Evolutionary conservation across 2,329 filamentous ascomycete genomes (phyloP), one percentile per base, ranked within the genome.

Genomic region (Metarhizium sp.): DNA sequence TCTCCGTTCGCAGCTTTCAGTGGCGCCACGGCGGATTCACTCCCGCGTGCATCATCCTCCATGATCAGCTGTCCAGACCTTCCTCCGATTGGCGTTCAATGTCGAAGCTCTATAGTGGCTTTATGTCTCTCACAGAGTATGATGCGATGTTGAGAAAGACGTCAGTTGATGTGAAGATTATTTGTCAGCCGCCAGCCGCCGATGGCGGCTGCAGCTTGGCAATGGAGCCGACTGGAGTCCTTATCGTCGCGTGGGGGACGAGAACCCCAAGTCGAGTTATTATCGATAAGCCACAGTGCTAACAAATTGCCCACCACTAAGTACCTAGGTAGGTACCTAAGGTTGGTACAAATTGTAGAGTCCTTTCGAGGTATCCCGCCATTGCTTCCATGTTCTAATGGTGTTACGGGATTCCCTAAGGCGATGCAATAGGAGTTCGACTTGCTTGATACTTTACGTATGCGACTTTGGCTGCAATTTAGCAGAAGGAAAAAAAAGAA

Each of bases 21-120:
- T 50, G 62, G 54, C 42, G 55, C 55, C 47, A 63, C 58, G 47
- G 59, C 48, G 50, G 58, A 59, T 56, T 64, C 64, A 43, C 61
- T 60, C 59, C 70, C 68, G 58, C 61, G 65, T 38, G 67, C 66
- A 36, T 74, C 69, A 38, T 70, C 67, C 16, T 72, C 68, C 73
- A 76, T 76, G 53, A 11, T 52, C 25, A n/a, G 14, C n/a, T 32
- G 40, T 25, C 46, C 18, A 30, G 43, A 25, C 43, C 43, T n/a
- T 46, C 10, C 4, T 25, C 10, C 43, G 10, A 25, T 20, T 11
- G 18, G 18, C 10, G 30, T 10, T 20, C 14, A 18, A 14, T 48
- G 5, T 48, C 6, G 45, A 48, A 11, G 45, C 10, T 30, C 14
- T 6, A 7, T n/a, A n/a, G 6, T 2, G 7, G 13, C 16, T 30